Evolutionary conservation across 2,329 filamentous ascomycete species (phyloP).

Genomic region (Immersiporthe knoxdaviesiana): DNA sequence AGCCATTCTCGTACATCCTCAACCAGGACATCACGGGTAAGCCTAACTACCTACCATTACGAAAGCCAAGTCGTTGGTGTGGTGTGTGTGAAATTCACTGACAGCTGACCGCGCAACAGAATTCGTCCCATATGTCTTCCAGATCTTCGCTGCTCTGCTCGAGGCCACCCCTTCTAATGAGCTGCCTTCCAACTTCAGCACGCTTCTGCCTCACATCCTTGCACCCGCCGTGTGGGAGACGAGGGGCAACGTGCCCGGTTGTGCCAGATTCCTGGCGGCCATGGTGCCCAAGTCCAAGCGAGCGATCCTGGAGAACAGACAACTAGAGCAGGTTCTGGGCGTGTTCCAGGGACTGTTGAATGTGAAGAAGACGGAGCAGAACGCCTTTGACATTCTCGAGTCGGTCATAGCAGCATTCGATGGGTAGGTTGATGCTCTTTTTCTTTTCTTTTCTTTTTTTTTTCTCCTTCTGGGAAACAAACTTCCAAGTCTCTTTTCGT

Average conservation of each 20-base stretch:
- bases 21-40: constrained; percentile 78
- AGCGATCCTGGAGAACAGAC: constrained; percentile 75
- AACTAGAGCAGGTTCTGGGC: constrained; percentile 85
- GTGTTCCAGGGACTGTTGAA: constrained; percentile 91
- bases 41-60: constrained; percentile 33
- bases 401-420: constrained; percentile 74
- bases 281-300: constrained; percentile 78
- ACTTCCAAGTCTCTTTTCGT: too few species aligned
- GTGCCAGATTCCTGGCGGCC: constrained; percentile 80
- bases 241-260: constrained; percentile 88
- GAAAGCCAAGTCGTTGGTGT: neutral
- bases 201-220: constrained; percentile 77
- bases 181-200: constrained; percentile 79
- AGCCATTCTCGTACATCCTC: constrained; percentile 80
- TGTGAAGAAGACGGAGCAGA: constrained; percentile 80
- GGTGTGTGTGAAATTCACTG: constrained; percentile 32
- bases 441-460: too few species aligned
- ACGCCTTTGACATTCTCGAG: constrained; percentile 90
- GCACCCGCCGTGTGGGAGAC: constrained; percentile 87
- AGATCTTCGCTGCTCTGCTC: constrained; percentile 87
- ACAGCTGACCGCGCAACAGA: constrained; percentile 55
- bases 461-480: too few species aligned
- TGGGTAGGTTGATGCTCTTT: constrained; percentile 55
- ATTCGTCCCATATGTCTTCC: constrained; percentile 96
- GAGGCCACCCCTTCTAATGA: constrained; percentile 82